Conservation (phyloP, 2,329 filamentous ascomycete species). For the Monosporascus sp. region DNA sequence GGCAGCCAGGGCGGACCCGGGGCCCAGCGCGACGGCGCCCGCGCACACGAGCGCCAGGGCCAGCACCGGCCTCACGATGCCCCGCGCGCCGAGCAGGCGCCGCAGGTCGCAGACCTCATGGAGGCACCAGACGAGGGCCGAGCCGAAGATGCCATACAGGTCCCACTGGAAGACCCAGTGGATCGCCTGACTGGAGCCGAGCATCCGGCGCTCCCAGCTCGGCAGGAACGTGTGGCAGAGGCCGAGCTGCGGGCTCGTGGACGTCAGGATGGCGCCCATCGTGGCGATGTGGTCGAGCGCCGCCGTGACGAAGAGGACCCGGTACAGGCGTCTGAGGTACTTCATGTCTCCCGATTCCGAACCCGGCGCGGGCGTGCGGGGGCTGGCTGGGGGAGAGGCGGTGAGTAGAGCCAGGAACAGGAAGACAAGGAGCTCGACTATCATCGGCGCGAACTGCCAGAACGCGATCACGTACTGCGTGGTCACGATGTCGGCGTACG, state of each 20-base stretch:
- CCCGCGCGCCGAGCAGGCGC: background rate
- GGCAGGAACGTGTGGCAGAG: constrained; percentile 1
- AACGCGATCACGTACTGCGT: constrained; percentile 1
- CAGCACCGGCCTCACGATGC: background rate
- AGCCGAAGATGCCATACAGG: constrained; percentile 1
- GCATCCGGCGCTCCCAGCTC: background rate
- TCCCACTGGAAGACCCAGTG: constrained; percentile 7
- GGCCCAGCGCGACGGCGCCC: background rate
- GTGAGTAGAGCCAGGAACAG: background rate
- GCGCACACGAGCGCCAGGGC: background rate
- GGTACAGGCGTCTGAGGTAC: constrained; percentile 2
- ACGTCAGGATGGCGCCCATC: background rate
- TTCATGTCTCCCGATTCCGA: background rate
- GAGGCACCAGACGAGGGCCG: constrained; percentile 1
- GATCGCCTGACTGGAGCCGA: background rate
- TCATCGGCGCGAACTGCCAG: constrained; percentile 3
- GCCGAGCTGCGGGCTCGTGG: background rate
- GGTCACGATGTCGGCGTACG: background rate
- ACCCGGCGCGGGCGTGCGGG: background rate
- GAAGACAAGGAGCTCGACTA: constrained; percentile 1
- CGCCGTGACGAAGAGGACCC: background rate
- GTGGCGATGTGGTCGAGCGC: background rate
- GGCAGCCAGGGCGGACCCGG: constrained; percentile 1
- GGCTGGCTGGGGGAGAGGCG: background rate
- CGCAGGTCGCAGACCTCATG: background rate